Percentiles rank a stretch among this genome's conserved stretches.
Evolutionary conservation across 2,329 filamentous ascomycete species (phyloP).

Genomic region (Neofusicoccum laricinum): DNA sequence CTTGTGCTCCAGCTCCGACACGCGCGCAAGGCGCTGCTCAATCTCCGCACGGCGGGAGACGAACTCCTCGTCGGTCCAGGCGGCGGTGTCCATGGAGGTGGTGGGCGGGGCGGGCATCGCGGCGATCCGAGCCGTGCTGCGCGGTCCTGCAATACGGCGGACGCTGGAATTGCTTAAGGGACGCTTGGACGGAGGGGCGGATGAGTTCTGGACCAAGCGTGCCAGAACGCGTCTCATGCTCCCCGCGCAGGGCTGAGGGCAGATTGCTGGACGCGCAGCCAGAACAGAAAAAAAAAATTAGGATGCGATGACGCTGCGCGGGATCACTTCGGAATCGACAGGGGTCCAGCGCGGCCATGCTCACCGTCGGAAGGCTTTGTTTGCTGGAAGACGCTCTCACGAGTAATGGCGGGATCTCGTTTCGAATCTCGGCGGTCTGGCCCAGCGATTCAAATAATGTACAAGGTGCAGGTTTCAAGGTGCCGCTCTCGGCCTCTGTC

Average conservation of each 20-base stretch:
- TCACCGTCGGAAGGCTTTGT: neutral
- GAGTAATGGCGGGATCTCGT: no score
- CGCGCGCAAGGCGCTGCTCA: conserved; percentile 64
- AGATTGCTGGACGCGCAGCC: neutral
- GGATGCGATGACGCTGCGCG: conserved; percentile 9
- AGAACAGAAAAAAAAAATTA: conserved; percentile 2
- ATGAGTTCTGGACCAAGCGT: neutral
- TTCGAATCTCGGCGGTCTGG: no score
- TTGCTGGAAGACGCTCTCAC: no score
- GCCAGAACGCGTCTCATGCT: conserved; percentile 15
- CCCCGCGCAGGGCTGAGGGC: neutral
- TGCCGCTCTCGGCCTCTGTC: no score
- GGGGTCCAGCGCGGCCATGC: neutral
- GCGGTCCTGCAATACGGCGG: conserved; percentile 2
- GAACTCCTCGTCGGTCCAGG: conserved; percentile 16
- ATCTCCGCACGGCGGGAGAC: conserved; percentile 15
- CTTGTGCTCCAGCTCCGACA: conserved; percentile 66
- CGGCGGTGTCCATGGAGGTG: conserved; percentile 1
- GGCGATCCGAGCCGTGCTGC: conserved; percentile 5
- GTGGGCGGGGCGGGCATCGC: neutral
- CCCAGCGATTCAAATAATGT: no score
- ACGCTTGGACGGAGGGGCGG: neutral
- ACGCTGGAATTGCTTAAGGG: conserved; percentile 4
- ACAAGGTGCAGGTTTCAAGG: no score
- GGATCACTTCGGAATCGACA: conserved; percentile 3